Evolutionary conservation across 176 grass and related monocot genomes (phyloP).

Genomic region (Cenchrus fungigraminus): DNA sequence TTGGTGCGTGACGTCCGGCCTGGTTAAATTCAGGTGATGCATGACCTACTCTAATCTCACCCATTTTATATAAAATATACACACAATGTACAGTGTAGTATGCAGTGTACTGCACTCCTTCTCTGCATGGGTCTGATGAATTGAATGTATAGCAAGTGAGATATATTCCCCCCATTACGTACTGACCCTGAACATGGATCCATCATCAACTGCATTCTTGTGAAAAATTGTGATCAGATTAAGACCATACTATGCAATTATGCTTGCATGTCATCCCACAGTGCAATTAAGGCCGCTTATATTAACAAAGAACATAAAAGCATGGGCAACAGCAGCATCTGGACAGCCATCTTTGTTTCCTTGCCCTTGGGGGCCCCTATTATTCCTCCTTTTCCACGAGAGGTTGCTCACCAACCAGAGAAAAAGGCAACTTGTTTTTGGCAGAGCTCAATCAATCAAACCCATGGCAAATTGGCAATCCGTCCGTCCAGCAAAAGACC

Average conservation of each 20-base stretch:
- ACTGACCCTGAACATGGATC: background rate
- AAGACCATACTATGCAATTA: background rate
- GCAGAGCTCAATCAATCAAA: constrained; percentile 13
- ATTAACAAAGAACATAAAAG: constrained; percentile 37
- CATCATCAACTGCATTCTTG: background rate
- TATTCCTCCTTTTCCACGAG: background rate
- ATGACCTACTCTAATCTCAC: too few relatives aligned
- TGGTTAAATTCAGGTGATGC: too few relatives aligned
- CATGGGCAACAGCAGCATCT: constrained; percentile 44
- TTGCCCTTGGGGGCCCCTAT: background rate
- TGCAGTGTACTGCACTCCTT: background rate
- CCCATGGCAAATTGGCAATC: background rate
- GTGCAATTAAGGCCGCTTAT: constrained; percentile 40
- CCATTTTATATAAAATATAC: background rate
- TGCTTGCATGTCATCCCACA: constrained; percentile 9
- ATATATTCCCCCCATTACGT: background rate
- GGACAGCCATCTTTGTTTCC: constrained; percentile 41
- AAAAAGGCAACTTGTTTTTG: constrained; percentile 13
- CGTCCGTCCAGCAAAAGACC: background rate
- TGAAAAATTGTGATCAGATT: background rate
- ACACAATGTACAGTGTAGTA: background rate
- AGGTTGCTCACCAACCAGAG: constrained; percentile 15
- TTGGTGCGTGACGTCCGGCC: too few relatives aligned
- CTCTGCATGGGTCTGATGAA: too few relatives aligned
- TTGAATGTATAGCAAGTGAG: background rate